Evolutionary conservation across 1,284 basidiomycete species (phyloP).

Genomic region (Lentinus polychrous): DNA sequence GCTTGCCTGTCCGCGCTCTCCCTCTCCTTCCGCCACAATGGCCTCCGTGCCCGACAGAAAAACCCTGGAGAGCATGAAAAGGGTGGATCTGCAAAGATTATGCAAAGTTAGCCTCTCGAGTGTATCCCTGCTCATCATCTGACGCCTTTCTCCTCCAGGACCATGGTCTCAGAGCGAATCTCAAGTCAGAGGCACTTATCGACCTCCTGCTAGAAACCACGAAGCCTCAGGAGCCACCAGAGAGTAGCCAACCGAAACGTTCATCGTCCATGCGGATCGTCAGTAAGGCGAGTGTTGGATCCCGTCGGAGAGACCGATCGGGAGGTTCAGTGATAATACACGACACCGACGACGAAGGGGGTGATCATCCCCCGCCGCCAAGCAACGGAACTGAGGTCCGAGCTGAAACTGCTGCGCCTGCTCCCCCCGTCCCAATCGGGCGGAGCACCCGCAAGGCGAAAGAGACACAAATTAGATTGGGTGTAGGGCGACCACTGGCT

Average conservation of each 20-base stretch:
- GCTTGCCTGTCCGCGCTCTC: slow-evolving; percentile 1
- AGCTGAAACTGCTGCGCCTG: slow-evolving; percentile 7
- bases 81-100: slow-evolving; percentile 63
- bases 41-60: slow-evolving; percentile 43
- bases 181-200: slow-evolving; percentile 71
- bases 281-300: slow-evolving; percentile 25
- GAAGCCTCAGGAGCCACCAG: slow-evolving; percentile 22
- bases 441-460: slow-evolving; percentile 62
- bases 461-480: slow-evolving; percentile 59
- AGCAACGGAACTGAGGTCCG: slow-evolving; percentile 6
- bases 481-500: slow-evolving; percentile 60
- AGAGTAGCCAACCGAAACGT: slow-evolving; percentile 18
- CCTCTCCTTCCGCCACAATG: slow-evolving; percentile 37
- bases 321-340: slow-evolving; percentile 42
- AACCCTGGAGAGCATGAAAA: slow-evolving; percentile 55
- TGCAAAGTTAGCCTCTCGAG: slow-evolving; percentile 52
- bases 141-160: slow-evolving; percentile 36
- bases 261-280: slow-evolving; percentile 24
- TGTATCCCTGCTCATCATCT: not conserved
- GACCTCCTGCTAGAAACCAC: slow-evolving; percentile 55
- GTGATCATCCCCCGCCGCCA: slow-evolving; percentile 11
- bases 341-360: slow-evolving; percentile 40
- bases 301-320: slow-evolving; percentile 31
- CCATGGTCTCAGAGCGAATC: slow-evolving; percentile 70
- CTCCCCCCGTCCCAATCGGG: slow-evolving; percentile 16